Evolutionary conservation across 768 basidiomycete species (phyloP), one percentile per base, ranked within the genome.

Genomic region (Podaxis mareebaensis): DNA sequence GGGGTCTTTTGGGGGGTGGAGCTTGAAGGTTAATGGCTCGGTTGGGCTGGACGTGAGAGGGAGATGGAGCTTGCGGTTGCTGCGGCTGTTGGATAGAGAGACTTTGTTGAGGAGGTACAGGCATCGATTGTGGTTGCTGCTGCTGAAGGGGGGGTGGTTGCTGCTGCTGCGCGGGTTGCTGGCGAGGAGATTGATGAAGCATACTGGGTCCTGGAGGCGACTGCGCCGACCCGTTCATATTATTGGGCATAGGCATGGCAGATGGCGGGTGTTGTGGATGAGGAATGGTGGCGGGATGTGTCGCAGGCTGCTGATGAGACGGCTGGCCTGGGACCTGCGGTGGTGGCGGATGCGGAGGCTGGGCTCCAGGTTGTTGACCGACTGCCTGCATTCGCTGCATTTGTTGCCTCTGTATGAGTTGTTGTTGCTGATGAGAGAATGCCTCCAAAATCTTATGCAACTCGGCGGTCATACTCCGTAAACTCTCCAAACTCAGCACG

Each of bases 381-480:
- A 67, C 15, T 56, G 53, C 63, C 53, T 69, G 66, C 61, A 69
- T 69, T 20, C 48, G 40, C 58, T 12, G 51, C 61, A 52, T 64
- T 33, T 33, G 33, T 10, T 33, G 65, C 46, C 39, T 26, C 36
- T 64, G 61, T 53, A 33, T 33, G 26, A 66, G 60, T 38, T 67
- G 70, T 36, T 68, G 64, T 61, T 70, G 70, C 36, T 70, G 59
- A 26, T 70, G 63, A 24, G 53, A 71, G 74, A 24, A 77, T 66
- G 0, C 68, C 63, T 10, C 68, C 70, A 82, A 80, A 36, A 74
- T 71, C 2, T 82, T 81, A 42, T 73, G 75, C 51, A 81, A 75
- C 40, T 86, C 83, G 8, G 44, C 20, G 3, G 76, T 66, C 81
- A 88, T 85, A 36, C 44, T 70, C 42, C 78, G 79, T 38, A 89